A percentile compares a stretch with the other conserved stretches of the same genome.
Evolutionary conservation across 2,329 filamentous ascomycete genomes (phyloP).

Genomic region (Pseudopyricularia javanii): DNA sequence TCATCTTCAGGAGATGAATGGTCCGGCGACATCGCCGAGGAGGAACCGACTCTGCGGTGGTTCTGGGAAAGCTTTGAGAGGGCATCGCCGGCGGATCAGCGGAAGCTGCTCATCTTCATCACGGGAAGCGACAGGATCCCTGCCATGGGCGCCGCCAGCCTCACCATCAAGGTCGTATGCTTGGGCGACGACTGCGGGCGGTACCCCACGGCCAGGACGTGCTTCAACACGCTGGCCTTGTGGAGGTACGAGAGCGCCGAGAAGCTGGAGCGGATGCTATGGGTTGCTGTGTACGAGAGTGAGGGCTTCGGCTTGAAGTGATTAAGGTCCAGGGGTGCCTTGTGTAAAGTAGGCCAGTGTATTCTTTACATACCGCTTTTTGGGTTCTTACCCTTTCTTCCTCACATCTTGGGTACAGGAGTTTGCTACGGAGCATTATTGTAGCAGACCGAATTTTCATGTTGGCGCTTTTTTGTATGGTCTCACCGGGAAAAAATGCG

Average conservation of each 20-base stretch:
- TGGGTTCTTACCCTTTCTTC: background rate
- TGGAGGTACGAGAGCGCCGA: slow-evolving; percentile 58
- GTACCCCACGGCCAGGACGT: slow-evolving; percentile 79
- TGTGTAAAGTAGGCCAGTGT: background rate
- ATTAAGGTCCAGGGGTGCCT: slow-evolving; percentile 1
- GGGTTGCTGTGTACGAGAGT: slow-evolving; percentile 79
- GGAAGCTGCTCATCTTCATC: slow-evolving; percentile 72
- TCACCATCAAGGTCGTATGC: slow-evolving; percentile 65
- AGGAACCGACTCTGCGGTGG: slow-evolving; percentile 62
- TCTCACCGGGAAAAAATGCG: too few relatives aligned
- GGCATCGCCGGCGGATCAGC: slow-evolving; percentile 55
- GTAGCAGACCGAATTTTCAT: too few relatives aligned
- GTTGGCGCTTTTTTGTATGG: background rate
- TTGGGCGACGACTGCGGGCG: slow-evolving; percentile 62
- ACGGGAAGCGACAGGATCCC: slow-evolving; percentile 86
- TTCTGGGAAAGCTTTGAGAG: slow-evolving; percentile 76
- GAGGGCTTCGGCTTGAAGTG: slow-evolving; percentile 85
- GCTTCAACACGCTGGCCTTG: slow-evolving; percentile 75
- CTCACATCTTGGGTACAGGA: background rate
- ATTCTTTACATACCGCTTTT: background rate
- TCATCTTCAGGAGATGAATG: background rate
- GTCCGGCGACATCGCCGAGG: slow-evolving; percentile 30
- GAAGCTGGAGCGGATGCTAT: slow-evolving; percentile 60
- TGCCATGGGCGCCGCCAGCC: slow-evolving; percentile 69
- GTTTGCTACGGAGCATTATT: background rate